These are phyloP conservation scores for Wickerhamomyces alni DNA, from an alignment of 805 yeast genomes.

Conservation along the genomic window DNA sequence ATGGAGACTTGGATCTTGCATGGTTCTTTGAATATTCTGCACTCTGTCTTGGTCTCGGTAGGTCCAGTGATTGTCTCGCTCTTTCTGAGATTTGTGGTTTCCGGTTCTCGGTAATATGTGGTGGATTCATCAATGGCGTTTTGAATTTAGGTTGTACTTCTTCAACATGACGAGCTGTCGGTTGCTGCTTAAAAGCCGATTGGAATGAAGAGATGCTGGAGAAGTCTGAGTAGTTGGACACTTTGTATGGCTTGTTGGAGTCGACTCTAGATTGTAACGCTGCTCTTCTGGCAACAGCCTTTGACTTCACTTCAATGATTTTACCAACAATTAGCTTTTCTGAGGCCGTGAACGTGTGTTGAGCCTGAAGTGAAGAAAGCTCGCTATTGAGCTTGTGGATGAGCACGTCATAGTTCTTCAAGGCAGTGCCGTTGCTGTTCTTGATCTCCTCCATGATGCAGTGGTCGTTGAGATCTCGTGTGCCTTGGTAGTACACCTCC, in stretches of 20 bases:
- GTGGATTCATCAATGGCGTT: slow-evolving; percentile 2
- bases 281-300: slow-evolving; percentile 12
- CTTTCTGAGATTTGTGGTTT: not conserved
- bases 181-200: slow-evolving; percentile 15
- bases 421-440: slow-evolving; percentile 15
- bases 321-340: slow-evolving; percentile 13
- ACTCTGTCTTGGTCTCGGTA: slow-evolving; percentile 11
- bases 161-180: not conserved
- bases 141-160: slow-evolving; percentile 7
- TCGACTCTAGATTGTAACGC: slow-evolving; percentile 9
- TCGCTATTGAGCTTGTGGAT: slow-evolving; percentile 8
- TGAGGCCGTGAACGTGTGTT: slow-evolving; percentile 3
- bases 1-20: slow-evolving; percentile 1
- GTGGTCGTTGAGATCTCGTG: not conserved
- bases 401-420: slow-evolving; percentile 9
- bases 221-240: slow-evolving; percentile 12
- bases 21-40: not conserved
- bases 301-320: slow-evolving; percentile 13
- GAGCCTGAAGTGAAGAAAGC: slow-evolving; percentile 2
- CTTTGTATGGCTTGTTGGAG: slow-evolving; percentile 7
- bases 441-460: slow-evolving; percentile 15
- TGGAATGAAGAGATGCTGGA: slow-evolving; percentile 21
- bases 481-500: not conserved
- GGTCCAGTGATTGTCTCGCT: slow-evolving; percentile 11
- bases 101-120: slow-evolving; percentile 1